Conservation (phyloP, 768 basidiomycete genomes). For the Scleroderma citrinum region DNA sequence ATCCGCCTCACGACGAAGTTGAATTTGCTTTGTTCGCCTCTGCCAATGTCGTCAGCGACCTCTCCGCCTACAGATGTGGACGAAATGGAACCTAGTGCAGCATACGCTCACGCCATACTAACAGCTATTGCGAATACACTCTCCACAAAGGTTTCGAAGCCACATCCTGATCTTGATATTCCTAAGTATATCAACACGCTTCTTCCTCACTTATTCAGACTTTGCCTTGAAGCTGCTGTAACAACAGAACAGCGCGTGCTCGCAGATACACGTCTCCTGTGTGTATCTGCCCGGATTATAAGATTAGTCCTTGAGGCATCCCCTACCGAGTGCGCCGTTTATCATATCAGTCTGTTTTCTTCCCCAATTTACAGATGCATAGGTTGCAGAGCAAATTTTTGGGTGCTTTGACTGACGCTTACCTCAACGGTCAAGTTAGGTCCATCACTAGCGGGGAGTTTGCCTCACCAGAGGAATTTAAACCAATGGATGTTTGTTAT, state of each 20-base stretch:
- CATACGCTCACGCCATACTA: constrained; percentile 83
- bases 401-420: constrained; percentile 33
- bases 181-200: constrained; percentile 75
- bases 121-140: constrained; percentile 62
- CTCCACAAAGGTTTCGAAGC: constrained; percentile 38
- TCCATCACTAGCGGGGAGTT: constrained; percentile 52
- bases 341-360: not conserved
- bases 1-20: constrained; percentile 74
- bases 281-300: constrained; percentile 57
- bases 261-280: constrained; percentile 32
- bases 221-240: constrained; percentile 45
- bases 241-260: constrained; percentile 20
- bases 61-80: constrained; percentile 10
- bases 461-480: constrained; percentile 32
- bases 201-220: constrained; percentile 62
- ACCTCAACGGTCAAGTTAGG: constrained; percentile 39
- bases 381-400: constrained; percentile 61
- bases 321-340: constrained; percentile 52
- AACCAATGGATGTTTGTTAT: constrained; percentile 46
- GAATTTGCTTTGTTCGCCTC: constrained; percentile 52
- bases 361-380: constrained; percentile 3
- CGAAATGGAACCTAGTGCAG: constrained; percentile 59
- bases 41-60: constrained; percentile 14
- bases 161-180: constrained; percentile 60
- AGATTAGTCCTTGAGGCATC: constrained; percentile 62